Evolutionary conservation across 805 yeast species (phyloP), one percentile per base, ranked within the genome.

Genomic region (Sungouiozyma ichnusensis): DNA sequence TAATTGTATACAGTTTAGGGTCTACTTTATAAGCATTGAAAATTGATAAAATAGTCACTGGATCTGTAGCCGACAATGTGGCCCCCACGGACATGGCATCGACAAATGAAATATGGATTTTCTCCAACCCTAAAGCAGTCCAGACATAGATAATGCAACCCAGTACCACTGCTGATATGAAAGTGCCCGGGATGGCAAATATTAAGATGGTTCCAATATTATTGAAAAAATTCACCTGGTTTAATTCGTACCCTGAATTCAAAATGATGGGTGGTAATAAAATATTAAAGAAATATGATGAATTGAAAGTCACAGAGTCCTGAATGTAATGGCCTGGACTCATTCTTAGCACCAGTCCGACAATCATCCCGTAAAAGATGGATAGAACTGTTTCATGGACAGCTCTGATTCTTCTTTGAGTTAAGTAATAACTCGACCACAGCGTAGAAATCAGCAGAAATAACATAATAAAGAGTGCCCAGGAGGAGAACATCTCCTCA

Each of bases 31-130:
- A 92, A 13, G 97, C 92, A 59, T 90, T 92, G 71, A 92, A 92
- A 46, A 92, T 92, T 13, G 97, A 87, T 51, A 92, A 67, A 55
- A 92, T 90, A 1, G 99, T 92, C 24, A 92, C 97, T 0, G 99
- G 99, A 62, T 92, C 99, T 2, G 99, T 92, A 16, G 99, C 99
- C 2, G 95, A 85, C 36, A 92, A 72, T 0, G 98, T 90, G 2
- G 99, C 98, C 18, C 98, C 99, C 15, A 92, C 95, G 0, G 96
- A 90, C 43, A 92, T 70, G 0, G 97, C 96, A 62, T 90, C 97
- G n/a, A 92, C 95, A 65, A 90, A 87, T 40, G 95, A 90, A 42
- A 92, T 77, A 48, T 79, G 67, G 33, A 92, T 76, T 35, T 90
- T 85, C 57, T 92, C 99, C 16, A 94, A 64, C 1, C 98, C 97